These are phyloP conservation scores for Nakataea oryzae DNA, from an alignment of 2,329 filamentous ascomycete species.

Conservation along the genomic window DNA sequence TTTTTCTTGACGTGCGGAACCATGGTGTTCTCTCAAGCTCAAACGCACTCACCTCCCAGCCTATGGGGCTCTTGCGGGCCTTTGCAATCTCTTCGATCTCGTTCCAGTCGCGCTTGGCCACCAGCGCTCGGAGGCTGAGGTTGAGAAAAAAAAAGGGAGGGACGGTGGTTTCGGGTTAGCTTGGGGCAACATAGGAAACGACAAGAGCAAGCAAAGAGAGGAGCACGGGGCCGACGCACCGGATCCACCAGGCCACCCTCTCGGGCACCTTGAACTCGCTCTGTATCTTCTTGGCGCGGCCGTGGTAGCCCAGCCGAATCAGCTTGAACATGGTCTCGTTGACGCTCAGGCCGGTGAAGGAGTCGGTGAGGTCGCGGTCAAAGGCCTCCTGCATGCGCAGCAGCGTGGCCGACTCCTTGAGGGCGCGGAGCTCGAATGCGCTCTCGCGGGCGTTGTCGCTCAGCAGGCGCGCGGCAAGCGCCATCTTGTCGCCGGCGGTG, in stretches of 20 bases:
- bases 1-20: not conserved
- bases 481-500: constrained; percentile 73
- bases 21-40: not conserved
- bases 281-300: constrained; percentile 78
- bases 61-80: constrained; percentile 78
- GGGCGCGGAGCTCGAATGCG: constrained; percentile 58
- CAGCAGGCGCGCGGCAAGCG: constrained; percentile 74
- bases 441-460: constrained; percentile 70
- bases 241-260: constrained; percentile 79
- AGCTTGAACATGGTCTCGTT: constrained; percentile 91
- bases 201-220: not conserved
- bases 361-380: constrained; percentile 69
- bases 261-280: constrained; percentile 89
- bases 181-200: not conserved
- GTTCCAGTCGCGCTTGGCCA: constrained; percentile 82
- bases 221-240: constrained; percentile 28
- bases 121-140: constrained; percentile 67
- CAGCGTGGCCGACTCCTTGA: constrained; percentile 72
- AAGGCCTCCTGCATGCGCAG: constrained; percentile 79
- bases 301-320: constrained; percentile 69
- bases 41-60: constrained; percentile 70
- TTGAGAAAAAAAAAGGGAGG: not conserved
- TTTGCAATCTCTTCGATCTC: constrained; percentile 81
- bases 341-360: constrained; percentile 73
- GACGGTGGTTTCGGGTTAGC: not conserved